Base-by-base conservation (phyloP, 257 asterid genomes). In the Apocynum venetum region DNA sequence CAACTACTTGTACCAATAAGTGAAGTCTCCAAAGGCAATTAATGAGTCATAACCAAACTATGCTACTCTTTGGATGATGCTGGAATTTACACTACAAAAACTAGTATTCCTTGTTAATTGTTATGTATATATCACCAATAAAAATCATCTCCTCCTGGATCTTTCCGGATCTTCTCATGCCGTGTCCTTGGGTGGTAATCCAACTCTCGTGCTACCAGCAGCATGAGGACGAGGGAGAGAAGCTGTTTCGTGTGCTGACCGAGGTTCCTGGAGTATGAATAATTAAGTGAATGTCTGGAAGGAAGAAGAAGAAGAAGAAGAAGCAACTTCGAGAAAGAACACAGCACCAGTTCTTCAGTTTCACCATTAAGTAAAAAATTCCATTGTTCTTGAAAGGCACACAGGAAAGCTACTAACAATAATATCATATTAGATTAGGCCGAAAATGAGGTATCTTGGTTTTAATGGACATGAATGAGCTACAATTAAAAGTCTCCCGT, bases 241-340 rank as follows among this genome's bases (percentile, higher is more conserved):
- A 75, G 87, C 86, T 6, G 87, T 79, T 66, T 89, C 94, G 15
- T 87, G 89, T 77, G 74, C 75, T 12, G 87, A 73, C 65, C 97
- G 95, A 73, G 91, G 88, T 57, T 92, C 98, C 97, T 94, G 88
- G 41, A 77, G 14, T 51, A 53, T n/a, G 56, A 25, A 38, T 65
- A 48, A 76, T 10, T 70, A 46, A 64, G 20, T 76, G 6, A 48
- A 63, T 9, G 41, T 40, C n/a, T 19, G 4, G 17, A 48, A 64
- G 20, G 25, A 52, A 3, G 2, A 6, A 25, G 59, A 25, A 11
- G 59, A 25, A 11, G 1, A 36, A 46, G 14, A 7, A 53, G 12
- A 17, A 36, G 56, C 67, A 60, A 52, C 44, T 76, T 4, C 38
- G n/a, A 76, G 48, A 0, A 60, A 60, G 66, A 12, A 52, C 5